A percentile compares a stretch with the other conserved stretches of the same genome.
phyloP scores from a whole-genome alignment of 495 filamentous ascomycete species.

The Podospora bellae-mahoneyi region DNA sequence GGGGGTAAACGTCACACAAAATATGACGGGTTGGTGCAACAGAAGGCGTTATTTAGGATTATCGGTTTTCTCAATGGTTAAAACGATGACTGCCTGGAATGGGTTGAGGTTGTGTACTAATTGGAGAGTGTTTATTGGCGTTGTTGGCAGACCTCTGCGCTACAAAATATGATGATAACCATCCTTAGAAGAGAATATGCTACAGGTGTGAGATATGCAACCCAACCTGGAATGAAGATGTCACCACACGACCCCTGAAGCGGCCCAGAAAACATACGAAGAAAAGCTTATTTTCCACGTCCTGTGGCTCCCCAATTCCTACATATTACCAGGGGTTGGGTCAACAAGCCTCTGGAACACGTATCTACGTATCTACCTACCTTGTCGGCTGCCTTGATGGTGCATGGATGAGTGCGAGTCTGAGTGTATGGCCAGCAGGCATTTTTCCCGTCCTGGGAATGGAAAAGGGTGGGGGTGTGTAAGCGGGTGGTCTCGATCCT shows the following conservation, averaged over 20 bases:
- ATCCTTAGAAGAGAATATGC: too few species aligned
- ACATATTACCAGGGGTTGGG: too few species aligned
- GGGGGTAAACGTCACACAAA: conserved; percentile 32
- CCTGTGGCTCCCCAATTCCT: too few species aligned
- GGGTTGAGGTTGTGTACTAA: too few species aligned
- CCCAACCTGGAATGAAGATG: too few species aligned
- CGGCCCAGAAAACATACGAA: background rate
- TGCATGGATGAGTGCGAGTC: background rate
- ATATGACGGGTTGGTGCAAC: background rate
- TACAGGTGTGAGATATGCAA: too few species aligned
- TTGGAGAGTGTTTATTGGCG: too few species aligned
- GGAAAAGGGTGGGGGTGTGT: background rate
- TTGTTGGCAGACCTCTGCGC: too few species aligned
- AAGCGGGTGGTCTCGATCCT: background rate
- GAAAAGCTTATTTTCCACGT: background rate
- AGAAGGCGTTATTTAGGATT: background rate
- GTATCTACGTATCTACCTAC: background rate
- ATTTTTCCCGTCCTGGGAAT: background rate
- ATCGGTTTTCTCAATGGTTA: background rate
- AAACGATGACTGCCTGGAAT: background rate
- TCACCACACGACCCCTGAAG: background rate
- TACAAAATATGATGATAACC: too few species aligned
- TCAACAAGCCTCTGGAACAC: background rate
- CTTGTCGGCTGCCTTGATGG: background rate
- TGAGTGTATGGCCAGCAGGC: background rate